Conservation (phyloP, 169 alveolate species). For the Plasmodium cynomolgi region DNA sequence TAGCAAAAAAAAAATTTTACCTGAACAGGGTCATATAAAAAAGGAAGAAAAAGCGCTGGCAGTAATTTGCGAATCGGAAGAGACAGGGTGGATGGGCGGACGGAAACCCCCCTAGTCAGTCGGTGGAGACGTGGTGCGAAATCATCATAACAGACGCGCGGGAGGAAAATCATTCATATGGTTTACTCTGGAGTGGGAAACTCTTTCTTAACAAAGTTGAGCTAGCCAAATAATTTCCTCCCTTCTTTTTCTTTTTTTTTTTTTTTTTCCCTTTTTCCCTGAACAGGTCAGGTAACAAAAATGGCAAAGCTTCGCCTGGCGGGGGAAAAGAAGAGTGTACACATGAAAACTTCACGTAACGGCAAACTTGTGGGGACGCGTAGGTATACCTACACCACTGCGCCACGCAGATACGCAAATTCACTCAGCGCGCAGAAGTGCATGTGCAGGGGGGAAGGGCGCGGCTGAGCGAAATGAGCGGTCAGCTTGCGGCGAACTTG, state of each 20-base stretch:
- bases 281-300: not conserved
- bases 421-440: not conserved
- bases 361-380: not conserved
- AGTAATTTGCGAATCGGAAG: not conserved
- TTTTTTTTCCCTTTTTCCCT: not conserved
- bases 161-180: not conserved
- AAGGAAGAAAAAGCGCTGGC: not conserved
- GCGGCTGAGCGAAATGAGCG: not conserved
- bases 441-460: not conserved
- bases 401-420: not conserved
- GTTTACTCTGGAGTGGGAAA: not conserved
- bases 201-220: conserved; percentile 4
- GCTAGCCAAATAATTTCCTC: conserved; percentile 20
- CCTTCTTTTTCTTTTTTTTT: conserved; percentile 1
- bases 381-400: not conserved
- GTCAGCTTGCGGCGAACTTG: too few species aligned
- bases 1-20: not conserved
- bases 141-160: not conserved
- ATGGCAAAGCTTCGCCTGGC: not conserved
- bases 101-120: not conserved
- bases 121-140: not conserved
- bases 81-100: not conserved
- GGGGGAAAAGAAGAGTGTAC: not conserved
- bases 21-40: not conserved
- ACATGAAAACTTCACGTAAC: not conserved